Percentiles rank a stretch among this genome's conserved stretches.
Evolutionary conservation across 495 filamentous ascomycete species (phyloP).

Genomic region (Durotheca rogersii): DNA sequence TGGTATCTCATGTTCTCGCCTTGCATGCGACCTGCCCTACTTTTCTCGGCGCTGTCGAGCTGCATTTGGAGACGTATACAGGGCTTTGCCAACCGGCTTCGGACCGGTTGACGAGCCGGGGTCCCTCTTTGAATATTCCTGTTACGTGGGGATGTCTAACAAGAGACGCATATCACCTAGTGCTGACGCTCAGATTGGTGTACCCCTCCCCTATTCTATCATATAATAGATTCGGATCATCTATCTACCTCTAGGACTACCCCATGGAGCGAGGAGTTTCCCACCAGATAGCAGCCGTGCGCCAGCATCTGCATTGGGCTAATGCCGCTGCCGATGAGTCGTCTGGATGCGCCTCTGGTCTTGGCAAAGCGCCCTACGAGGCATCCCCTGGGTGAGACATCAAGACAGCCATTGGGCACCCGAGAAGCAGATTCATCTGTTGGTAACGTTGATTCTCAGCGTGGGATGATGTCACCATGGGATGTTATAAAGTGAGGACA

Average conservation of each 20-base stretch:
- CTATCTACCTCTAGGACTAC: constrained; percentile 17
- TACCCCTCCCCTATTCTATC: constrained; percentile 26
- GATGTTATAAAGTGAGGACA: background rate
- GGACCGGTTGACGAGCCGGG: constrained; percentile 21
- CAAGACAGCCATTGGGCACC: constrained; percentile 3
- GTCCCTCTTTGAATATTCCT: constrained; percentile 14
- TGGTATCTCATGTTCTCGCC: too few species aligned
- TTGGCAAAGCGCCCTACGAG: constrained; percentile 14
- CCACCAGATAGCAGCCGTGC: constrained; percentile 6
- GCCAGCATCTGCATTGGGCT: constrained; percentile 10
- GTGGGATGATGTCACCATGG: constrained; percentile 13
- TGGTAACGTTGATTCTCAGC: constrained; percentile 4
- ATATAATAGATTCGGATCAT: constrained; percentile 12
- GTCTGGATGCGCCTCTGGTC: constrained; percentile 3
- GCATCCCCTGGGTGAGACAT: background rate
- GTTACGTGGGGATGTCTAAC: constrained; percentile 27
- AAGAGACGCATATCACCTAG: constrained; percentile 19
- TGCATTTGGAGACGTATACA: background rate
- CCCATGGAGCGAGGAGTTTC: constrained; percentile 11
- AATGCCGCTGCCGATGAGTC: constrained; percentile 18
- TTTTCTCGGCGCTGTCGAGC: background rate
- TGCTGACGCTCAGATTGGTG: constrained; percentile 25
- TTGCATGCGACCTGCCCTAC: background rate
- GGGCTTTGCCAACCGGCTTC: constrained; percentile 1
- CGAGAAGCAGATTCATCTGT: background rate